phyloP scores from a whole-genome alignment of 495 filamentous ascomycete genomes.

The Podospora fimiseda region DNA sequence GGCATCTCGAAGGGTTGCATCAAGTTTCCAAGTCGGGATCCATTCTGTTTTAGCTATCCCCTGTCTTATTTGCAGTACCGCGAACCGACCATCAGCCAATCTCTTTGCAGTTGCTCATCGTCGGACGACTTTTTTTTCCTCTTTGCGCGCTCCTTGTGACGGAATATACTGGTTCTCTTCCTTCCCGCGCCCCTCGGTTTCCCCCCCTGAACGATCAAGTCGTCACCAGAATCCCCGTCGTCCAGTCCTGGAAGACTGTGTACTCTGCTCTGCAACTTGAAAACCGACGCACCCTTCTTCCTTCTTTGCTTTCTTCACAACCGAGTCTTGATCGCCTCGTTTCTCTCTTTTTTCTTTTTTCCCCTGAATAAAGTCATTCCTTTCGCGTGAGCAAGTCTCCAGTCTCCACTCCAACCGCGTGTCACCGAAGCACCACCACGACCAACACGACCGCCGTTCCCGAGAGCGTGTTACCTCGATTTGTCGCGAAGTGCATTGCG shows the following conservation, averaged over 20 bases:
- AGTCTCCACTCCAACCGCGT: background rate
- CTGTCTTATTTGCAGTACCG: slow-evolving; percentile 12
- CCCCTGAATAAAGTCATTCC: background rate
- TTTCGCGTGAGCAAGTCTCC: slow-evolving; percentile 18
- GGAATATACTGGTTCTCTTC: slow-evolving; percentile 4
- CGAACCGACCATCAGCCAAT: slow-evolving; percentile 19
- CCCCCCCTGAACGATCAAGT: background rate
- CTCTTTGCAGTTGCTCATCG: slow-evolving; percentile 11
- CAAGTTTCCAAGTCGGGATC: slow-evolving; percentile 4
- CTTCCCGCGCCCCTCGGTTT: slow-evolving; percentile 8
- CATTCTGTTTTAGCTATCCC: slow-evolving; percentile 15
- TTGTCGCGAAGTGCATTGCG: background rate
- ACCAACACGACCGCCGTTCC: background rate
- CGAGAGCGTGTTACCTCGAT: no score
- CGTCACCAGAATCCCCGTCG: no score
- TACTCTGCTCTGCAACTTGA: background rate
- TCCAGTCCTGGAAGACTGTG: slow-evolving; percentile 8
- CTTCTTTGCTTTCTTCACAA: slow-evolving; percentile 3
- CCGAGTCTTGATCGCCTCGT: slow-evolving; percentile 2
- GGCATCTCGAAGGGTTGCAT: slow-evolving; percentile 11
- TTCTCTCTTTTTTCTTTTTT: slow-evolving; percentile 6
- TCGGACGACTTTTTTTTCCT: slow-evolving; percentile 6
- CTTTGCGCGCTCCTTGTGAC: slow-evolving; percentile 10
- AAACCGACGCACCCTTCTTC: background rate
- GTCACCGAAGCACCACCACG: background rate